Evolutionary conservation across 73 alveolate genomes (phyloP).

Genomic region (Tetrahymena borealis): DNA sequence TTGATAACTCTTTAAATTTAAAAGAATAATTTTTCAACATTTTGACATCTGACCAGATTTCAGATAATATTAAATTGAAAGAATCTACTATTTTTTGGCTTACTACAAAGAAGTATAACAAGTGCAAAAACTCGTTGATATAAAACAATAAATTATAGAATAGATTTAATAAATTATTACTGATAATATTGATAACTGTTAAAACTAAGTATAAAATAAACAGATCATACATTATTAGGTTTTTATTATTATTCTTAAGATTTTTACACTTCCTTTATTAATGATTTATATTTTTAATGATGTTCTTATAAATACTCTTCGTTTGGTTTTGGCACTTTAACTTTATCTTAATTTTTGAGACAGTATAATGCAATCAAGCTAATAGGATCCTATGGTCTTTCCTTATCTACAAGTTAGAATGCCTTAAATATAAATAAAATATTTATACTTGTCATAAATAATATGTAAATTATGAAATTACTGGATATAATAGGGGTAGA

Average conservation of each 20-base stretch:
- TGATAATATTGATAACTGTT: no score
- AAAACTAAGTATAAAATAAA: no score
- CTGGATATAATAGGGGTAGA: slow-evolving; percentile 71
- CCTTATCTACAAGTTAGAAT: slow-evolving; percentile 61
- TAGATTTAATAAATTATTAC: no score
- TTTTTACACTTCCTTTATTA: background rate
- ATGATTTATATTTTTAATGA: background rate
- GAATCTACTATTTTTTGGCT: background rate
- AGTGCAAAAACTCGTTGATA: background rate
- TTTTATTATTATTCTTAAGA: background rate
- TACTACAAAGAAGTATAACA: background rate
- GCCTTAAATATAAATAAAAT: background rate
- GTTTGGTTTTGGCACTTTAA: slow-evolving; percentile 53
- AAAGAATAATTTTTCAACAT: no score
- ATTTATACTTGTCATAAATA: background rate
- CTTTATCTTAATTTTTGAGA: slow-evolving; percentile 69
- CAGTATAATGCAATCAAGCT: slow-evolving; percentile 69
- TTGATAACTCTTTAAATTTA: no score
- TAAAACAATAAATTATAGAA: no score
- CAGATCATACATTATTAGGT: background rate
- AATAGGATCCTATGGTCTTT: slow-evolving; percentile 79
- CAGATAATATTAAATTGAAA: background rate
- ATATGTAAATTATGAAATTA: background rate
- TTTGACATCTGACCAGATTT: background rate
- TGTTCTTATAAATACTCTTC: background rate